These are phyloP conservation scores for Lodderomyces metapsilosis DNA, from an alignment of 1,139 yeast genomes.

Conservation along the genomic window DNA sequence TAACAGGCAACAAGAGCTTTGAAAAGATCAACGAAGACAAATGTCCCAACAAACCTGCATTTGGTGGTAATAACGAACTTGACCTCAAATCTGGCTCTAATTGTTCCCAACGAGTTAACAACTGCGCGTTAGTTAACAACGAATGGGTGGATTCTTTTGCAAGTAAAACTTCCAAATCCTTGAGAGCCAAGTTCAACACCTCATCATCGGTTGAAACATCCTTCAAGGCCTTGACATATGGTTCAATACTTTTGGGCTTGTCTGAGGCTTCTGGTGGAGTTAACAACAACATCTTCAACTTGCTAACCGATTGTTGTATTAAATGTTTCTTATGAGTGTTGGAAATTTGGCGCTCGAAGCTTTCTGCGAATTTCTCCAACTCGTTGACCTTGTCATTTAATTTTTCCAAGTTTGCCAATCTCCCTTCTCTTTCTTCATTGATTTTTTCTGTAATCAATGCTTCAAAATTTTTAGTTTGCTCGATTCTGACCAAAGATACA, in stretches of 20 bases:
- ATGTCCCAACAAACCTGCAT: conserved; percentile 94
- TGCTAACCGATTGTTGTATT: conserved; percentile 55
- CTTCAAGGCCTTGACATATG: conserved; percentile 49
- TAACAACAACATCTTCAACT: conserved; percentile 50
- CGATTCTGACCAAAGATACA: conserved; percentile 66
- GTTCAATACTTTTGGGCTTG: conserved; percentile 33
- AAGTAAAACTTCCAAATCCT: conserved; percentile 40
- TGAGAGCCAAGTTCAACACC: conserved; percentile 34
- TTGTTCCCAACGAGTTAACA: conserved; percentile 68
- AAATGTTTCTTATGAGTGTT: conserved; percentile 56
- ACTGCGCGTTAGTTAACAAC: conserved; percentile 63
- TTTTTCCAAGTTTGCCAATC: conserved; percentile 66
- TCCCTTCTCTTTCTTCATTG: conserved; percentile 79
- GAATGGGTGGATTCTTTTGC: conserved; percentile 56
- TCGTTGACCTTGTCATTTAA: conserved; percentile 57
- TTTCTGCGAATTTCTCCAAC: conserved; percentile 57
- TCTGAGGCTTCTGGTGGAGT: conserved; percentile 24
- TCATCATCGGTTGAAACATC: conserved; percentile 47
- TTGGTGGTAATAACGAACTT: conserved; percentile 86
- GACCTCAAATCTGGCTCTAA: conserved; percentile 85
- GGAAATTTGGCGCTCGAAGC: conserved; percentile 56
- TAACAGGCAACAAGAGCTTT: conserved; percentile 65
- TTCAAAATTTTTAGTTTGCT: conserved; percentile 71
- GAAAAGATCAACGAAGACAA: conserved; percentile 77
- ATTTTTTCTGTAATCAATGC: conserved; percentile 60